Base-by-base conservation (phyloP, 164 flowering plant genomes). In the Nymphaea thermarum region DNA sequence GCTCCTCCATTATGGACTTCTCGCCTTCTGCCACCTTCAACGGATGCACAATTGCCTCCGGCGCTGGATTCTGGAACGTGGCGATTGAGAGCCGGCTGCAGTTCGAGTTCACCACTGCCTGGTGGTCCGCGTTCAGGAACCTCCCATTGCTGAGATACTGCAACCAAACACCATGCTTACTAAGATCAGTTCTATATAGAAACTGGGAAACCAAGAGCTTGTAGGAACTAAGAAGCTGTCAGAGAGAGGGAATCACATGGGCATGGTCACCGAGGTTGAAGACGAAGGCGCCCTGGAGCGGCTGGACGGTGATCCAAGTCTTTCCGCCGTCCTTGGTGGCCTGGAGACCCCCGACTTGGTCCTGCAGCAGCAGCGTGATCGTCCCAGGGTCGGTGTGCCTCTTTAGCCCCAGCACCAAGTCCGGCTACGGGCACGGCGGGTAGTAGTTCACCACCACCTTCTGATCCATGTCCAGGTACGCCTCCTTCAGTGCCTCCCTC, bases 81-180 rank as follows among this genome's bases (percentile, higher is more conserved):
- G 97, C 97, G 16, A 90, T 86, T 4, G 97, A 88, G 41, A 88
- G 60, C 10, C 92, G 74, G 80, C 92, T 88, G 74, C 36, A 63
- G 72, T 86, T 77, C 5, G 91, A 85, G 82, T 90, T 90, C 82
- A 90, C 96, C 73, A 90, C 96, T 3, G 96, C 96, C 67, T 87
- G 97, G 76, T 90, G 97, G 51, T 90, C 97, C 0, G 92, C 97
- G 45, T 85, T 90, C 88, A 77, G 87, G 87, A 90, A 90, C 80
- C 97, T 87, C 76, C 97, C 97, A 62, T 90, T 90, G 88, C 94
- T 90, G 55, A 90, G 75, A 70, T 55, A 88, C 94, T 90, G 80
- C 67, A 7, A 42, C 6, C n/a, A 12, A 62, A 15, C 8, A 51
- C 8, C 12, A 51, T 25, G 36, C 36, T 25, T 25, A 25, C 36